Conservation (phyloP, 805 yeast species). For the Candida patagonica region DNA sequence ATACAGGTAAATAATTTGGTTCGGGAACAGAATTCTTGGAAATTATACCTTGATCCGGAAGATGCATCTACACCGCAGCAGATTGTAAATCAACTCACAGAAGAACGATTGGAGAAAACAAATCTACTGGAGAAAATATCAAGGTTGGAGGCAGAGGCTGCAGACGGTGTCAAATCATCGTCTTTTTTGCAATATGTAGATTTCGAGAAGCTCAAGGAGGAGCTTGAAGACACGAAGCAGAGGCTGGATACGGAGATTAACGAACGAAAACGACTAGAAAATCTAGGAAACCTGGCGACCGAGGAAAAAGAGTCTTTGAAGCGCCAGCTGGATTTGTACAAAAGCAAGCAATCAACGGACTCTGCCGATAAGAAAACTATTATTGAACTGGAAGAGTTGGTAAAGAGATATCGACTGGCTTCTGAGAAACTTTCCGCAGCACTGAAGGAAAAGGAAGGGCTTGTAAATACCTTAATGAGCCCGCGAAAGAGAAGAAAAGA, state of each 20-base stretch:
- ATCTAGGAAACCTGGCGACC: slow-evolving; percentile 42
- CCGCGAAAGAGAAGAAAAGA: slow-evolving; percentile 11
- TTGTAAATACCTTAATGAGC: slow-evolving; percentile 9
- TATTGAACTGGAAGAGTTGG: slow-evolving; percentile 35
- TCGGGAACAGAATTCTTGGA: slow-evolving; percentile 41
- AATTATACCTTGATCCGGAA: slow-evolving; percentile 31
- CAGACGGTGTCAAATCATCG: slow-evolving; percentile 20
- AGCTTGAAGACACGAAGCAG: slow-evolving; percentile 25
- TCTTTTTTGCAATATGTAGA: slow-evolving; percentile 21
- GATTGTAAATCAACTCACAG: slow-evolving; percentile 30
- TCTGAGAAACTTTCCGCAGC: slow-evolving; percentile 37
- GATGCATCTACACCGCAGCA: slow-evolving; percentile 34
- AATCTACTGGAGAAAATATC: slow-evolving; percentile 25
- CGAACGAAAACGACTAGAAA: slow-evolving; percentile 32
- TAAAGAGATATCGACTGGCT: slow-evolving; percentile 48
- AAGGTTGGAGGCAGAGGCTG: slow-evolving; percentile 24
- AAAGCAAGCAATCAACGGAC: slow-evolving; percentile 25
- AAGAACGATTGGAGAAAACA: slow-evolving; percentile 26
- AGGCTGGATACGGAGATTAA: slow-evolving; percentile 34
- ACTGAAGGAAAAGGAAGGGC: slow-evolving; percentile 25
- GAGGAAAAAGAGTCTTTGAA: slow-evolving; percentile 53
- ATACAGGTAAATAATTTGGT: slow-evolving; percentile 41
- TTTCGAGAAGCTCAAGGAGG: slow-evolving; percentile 19
- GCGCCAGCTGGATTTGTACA: slow-evolving; percentile 44
- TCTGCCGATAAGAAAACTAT: slow-evolving; percentile 21